Evolutionary conservation across 1,284 basidiomycete species (phyloP), one percentile per base, ranked within the genome.

Genomic region (Xerocomus minutiporus): DNA sequence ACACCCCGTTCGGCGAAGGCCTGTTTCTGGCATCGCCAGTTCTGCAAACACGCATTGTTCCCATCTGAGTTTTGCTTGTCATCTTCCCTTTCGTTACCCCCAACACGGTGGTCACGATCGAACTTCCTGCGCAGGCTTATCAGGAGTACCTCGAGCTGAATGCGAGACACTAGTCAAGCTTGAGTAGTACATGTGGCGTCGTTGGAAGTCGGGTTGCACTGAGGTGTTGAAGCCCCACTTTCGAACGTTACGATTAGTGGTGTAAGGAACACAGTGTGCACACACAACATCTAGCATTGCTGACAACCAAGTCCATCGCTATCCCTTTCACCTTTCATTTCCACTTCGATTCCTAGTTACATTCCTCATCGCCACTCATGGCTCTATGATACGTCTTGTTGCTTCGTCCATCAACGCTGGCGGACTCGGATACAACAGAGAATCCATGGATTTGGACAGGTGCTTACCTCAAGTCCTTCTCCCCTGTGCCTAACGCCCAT

Each of bases 11-110:
- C 55, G 81, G 80, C 34, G 77, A 80, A 48, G 75, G 81, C 52
- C 68, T 82, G 48, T 86, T 87, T 69, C 75, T 86, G 52, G 76
- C 78, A 1, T 76, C 79, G 3, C 64, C 73, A 29, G 75, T 78
- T 26, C 81, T 82, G 6, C 73, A 73, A 53, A 80, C 83, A 2
- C 82, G 84, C 62, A 85, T 86, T 54, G 61, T 75, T 8, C 65
- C 76, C 3, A 17, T 70, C 73, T 26, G 81, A 83, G 17, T 17
- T 65, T 67, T 86, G 58, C 77, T 86, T 51, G 71, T 73, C 56
- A 68, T 84, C 54, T 79, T 86, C 54, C 77, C 81, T 5, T 63
- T 70, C 35, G 70, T 63, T 48, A 65, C 68, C 4, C 66, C 71
- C 17, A 17, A 17, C 7, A 71, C 70, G 9, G 71, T 70, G 11